A percentile compares a stretch with the other conserved stretches of the same genome.
Conservation (phyloP, 495 filamentous ascomycete genomes). For the Pyrenula massariospora region DNA sequence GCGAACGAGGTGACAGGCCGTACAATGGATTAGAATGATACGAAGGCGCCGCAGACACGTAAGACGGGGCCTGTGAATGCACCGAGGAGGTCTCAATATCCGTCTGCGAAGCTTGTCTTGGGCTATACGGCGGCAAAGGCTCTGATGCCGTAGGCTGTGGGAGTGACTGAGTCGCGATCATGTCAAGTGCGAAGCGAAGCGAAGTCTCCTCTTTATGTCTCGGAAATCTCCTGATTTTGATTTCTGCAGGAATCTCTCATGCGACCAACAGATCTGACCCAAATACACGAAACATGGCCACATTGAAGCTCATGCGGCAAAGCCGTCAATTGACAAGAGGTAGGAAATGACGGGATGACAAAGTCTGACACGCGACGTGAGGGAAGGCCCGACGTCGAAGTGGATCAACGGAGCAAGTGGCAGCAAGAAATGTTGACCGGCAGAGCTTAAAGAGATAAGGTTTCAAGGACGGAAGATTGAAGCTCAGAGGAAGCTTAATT, state of each 20-base stretch:
- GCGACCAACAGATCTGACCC: background rate
- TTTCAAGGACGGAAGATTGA: too few relatives aligned
- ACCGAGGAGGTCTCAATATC: conserved; percentile 2
- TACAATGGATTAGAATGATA: background rate
- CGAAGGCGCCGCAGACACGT: conserved; percentile 1
- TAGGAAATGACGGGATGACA: too few relatives aligned
- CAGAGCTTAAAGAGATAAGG: too few relatives aligned
- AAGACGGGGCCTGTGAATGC: conserved; percentile 1
- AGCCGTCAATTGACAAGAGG: background rate
- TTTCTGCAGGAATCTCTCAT: background rate
- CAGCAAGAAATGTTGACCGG: too few relatives aligned
- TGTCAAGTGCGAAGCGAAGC: background rate
- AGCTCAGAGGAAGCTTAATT: too few relatives aligned
- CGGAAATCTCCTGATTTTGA: background rate
- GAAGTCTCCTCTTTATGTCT: too few relatives aligned
- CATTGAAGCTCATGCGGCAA: background rate
- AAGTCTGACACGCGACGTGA: too few relatives aligned
- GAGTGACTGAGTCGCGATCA: background rate
- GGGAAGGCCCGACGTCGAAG: too few relatives aligned
- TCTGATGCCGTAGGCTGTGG: background rate
- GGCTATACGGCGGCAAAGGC: background rate
- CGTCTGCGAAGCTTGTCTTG: background rate
- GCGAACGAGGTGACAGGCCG: background rate
- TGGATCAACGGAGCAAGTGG: too few relatives aligned
- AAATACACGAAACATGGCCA: background rate